Evolutionary conservation across 306 rosid species (phyloP), one percentile per base, ranked within the genome.

Genomic region (Sindora glabra): DNA sequence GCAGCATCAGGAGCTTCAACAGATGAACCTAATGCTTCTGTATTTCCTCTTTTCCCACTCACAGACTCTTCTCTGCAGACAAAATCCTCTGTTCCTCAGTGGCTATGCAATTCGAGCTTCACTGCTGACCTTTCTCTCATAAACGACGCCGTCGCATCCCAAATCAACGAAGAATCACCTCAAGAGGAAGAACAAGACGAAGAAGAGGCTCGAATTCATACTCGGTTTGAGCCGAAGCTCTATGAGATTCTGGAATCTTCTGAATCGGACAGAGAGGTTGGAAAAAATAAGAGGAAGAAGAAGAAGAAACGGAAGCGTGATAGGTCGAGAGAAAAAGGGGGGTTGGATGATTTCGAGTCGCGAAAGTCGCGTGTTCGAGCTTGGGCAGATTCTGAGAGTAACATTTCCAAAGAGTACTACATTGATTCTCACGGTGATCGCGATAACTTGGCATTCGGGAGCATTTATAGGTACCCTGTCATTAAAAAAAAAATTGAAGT

Each of bases 41-140:
- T 86, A 0, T 86, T 90, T 56, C 96, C 96, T 16, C 67, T 84
- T 3, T 61, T 70, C 8, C 65, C 87, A 2, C 59, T 56, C 46
- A 11, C 71, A 8, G 39, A 62, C 29, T 49, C 75, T 27, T 70
- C 86, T 36, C 66, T 26, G 23, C 69, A 45, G 30, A 33, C 50
- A 8, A 42, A 30, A 23, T 0, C 62, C 36, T 69, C 86, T 6
- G 67, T 36, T 16, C 71, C 94, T 8, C 94, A 74, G 15, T 89
- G 96, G 96, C 94, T 89, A 68, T 3, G 21, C 72, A 89, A 85
- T 69, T 64, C 96, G 49, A 88, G 98, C 83, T 92, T 92, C 94
- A 88, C 83, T 64, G 24, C 88, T 69, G 75, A 86, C 59, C 38
- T 80, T 27, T 62, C 95, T 56, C 32, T 78, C 69, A 72, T 91